These are phyloP conservation scores for Naganishia vaughanmartiniae DNA, from an alignment of 768 basidiomycete genomes.

Conservation along the genomic window DNA sequence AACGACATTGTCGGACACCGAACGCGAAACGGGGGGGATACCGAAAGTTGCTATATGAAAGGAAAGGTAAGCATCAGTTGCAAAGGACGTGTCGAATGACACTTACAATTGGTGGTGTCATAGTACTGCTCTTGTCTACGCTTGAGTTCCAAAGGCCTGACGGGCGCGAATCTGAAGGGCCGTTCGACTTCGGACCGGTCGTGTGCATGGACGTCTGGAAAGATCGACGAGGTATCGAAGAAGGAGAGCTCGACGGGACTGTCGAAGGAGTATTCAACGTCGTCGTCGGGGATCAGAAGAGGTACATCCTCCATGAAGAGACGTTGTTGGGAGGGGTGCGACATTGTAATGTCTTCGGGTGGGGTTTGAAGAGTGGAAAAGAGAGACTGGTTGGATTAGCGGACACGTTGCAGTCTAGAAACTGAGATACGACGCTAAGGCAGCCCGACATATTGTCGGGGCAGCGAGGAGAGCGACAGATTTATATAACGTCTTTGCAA, in stretches of 20 bases:
- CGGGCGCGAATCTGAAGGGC: background rate
- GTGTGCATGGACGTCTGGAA: background rate
- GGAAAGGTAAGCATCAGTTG: background rate
- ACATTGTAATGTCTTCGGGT: conserved; percentile 1
- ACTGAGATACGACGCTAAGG: background rate
- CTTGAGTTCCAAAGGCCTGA: conserved; percentile 16
- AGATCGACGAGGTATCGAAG: conserved; percentile 5
- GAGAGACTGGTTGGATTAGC: background rate
- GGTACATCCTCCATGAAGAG: conserved; percentile 16
- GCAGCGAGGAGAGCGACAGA: background rate
- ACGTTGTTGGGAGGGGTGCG: background rate
- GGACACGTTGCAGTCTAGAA: background rate
- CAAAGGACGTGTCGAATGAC: background rate
- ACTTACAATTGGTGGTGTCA: background rate
- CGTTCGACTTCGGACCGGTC: no score
- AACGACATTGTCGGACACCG: background rate
- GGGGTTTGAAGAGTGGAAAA: background rate
- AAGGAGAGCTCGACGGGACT: conserved; percentile 6
- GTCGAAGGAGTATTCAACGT: conserved; percentile 8
- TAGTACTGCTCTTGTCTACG: background rate
- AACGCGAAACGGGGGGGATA: background rate
- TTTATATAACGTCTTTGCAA: background rate
- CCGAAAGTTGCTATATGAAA: background rate
- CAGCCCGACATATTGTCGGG: background rate
- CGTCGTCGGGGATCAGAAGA: conserved; percentile 14